Base-by-base conservation (phyloP, 2,329 filamentous ascomycete genomes). In the Chaetomiaceae sp. region DNA sequence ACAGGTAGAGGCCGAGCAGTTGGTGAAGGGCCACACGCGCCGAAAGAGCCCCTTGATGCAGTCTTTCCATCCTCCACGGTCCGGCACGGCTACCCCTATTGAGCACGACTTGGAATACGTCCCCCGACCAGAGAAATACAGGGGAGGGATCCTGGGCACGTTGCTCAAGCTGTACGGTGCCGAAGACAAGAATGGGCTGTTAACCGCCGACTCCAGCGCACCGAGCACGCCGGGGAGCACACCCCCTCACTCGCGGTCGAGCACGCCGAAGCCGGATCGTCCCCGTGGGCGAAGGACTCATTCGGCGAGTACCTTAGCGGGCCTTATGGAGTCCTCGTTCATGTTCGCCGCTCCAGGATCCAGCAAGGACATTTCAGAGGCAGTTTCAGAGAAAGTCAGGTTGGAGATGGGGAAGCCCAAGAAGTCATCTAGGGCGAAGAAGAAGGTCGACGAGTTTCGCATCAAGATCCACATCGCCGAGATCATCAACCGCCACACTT, bases 401-500 rank as follows among this genome's bases (percentile, higher is more conserved):
- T 47, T 59, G 48, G 54, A 65, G 27, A 59, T 56, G 23, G 53
- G 51, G 6, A 54, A 57, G 33, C 20, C 51, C 34, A 61, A 54
- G 54, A 64, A 62, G 52, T 42, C 55, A 37, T 30, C 48, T 20
- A 62, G 46, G 40, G 56, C 60, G 8, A 53, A 45, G 40, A 60
- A 62, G 38, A 65, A 66, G 38, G 58, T 59, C 18, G 65, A 70
- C 30, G 61, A 71, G 61, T 62, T 65, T 62, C 45, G 66, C 51
- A 81, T 82, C 60, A 82, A 77, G 0, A 71, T 79, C 9, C 79
- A 82, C 60, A 84, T 85, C 55, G 81, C 81, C 5, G 75, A 81
- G 56, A 91, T 87, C 14, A 78, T 96, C 18, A 84, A 85, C 32
- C 81, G 90, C 2, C 90, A 96, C 62, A 81, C 82, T 50, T 96